Conservation (phyloP, 306 rosid species). For the Styphnolobium japonicum region DNA sequence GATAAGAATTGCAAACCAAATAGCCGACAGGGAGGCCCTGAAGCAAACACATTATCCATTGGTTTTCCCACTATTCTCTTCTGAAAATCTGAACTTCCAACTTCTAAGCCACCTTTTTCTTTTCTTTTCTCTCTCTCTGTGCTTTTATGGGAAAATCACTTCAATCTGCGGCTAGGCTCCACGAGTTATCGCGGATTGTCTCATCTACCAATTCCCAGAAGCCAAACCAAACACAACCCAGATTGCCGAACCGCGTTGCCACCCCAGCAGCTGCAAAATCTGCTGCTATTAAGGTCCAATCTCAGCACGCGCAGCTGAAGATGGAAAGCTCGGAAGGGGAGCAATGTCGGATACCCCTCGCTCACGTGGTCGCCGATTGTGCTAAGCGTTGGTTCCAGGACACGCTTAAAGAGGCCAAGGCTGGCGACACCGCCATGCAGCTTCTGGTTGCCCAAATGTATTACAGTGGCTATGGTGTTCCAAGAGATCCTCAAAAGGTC, state of each 20-base stretch:
- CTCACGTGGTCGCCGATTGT: conserved; percentile 60
- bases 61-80: too few species aligned
- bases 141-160: too few species aligned
- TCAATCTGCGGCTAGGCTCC: too few species aligned
- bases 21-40: background rate
- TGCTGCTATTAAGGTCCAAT: conserved; percentile 20
- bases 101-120: too few species aligned
- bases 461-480: conserved; percentile 63
- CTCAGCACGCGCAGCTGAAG: conserved; percentile 25
- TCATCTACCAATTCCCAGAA: too few species aligned
- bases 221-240: conserved; percentile 23
- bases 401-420: conserved; percentile 63
- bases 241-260: conserved; percentile 28
- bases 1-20: background rate
- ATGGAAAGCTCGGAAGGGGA: conserved; percentile 34
- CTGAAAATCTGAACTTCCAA: too few species aligned
- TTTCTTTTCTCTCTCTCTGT: background rate
- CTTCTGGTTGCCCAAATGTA: conserved; percentile 66
- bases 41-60: background rate
- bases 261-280: conserved; percentile 25
- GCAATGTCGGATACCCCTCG: conserved; percentile 43
- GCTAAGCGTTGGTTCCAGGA: conserved; percentile 68
- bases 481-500: conserved; percentile 51
- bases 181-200: too few species aligned
- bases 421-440: conserved; percentile 67